Conservation (phyloP, 441 rosid species). For the Pelargonium myrrhifolium region DNA sequence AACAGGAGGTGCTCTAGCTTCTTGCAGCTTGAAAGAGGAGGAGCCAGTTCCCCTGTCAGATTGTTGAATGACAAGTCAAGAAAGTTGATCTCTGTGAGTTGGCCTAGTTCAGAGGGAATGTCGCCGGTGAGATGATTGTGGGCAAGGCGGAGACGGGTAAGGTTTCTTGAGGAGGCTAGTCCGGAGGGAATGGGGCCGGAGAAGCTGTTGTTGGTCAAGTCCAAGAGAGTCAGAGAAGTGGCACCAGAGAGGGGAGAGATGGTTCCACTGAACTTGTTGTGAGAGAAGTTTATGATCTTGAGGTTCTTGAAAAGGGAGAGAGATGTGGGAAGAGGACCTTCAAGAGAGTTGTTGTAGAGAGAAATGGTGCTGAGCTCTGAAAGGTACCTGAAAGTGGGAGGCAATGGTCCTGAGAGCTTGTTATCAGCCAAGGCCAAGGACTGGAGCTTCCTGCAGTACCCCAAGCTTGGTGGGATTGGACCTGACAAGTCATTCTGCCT, state of each 20-base stretch:
- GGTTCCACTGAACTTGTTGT: slow-evolving; percentile 59
- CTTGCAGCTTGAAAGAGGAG: slow-evolving; percentile 44
- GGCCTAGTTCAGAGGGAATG: slow-evolving; percentile 56
- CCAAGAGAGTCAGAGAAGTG: slow-evolving; percentile 49
- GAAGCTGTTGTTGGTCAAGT: slow-evolving; percentile 72
- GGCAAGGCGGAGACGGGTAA: slow-evolving; percentile 67
- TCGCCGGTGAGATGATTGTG: slow-evolving; percentile 53
- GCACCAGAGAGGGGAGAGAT: slow-evolving; percentile 64
- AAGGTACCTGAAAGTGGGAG: slow-evolving; percentile 70
- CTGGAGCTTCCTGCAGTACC: slow-evolving; percentile 61
- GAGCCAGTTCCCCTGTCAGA: slow-evolving; percentile 45
- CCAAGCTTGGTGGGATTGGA: slow-evolving; percentile 67
- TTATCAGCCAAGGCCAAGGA: slow-evolving; percentile 71
- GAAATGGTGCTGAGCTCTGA: slow-evolving; percentile 44
- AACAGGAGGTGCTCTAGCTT: slow-evolving; percentile 64
- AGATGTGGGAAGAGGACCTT: slow-evolving; percentile 67
- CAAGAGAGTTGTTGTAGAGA: slow-evolving; percentile 74
- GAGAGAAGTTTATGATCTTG: slow-evolving; percentile 69
- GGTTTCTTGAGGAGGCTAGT: slow-evolving; percentile 46
- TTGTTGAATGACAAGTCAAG: slow-evolving; percentile 74
- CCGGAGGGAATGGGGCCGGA: slow-evolving; percentile 53
- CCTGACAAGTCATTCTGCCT: slow-evolving; percentile 83
- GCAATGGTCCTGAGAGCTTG: slow-evolving; percentile 61
- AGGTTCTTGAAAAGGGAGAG: slow-evolving; percentile 57
- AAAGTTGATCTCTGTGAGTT: slow-evolving; percentile 47